Conservation (phyloP, 108 stramenopile genomes). For the Cylindrotheca fusiformis region DNA sequence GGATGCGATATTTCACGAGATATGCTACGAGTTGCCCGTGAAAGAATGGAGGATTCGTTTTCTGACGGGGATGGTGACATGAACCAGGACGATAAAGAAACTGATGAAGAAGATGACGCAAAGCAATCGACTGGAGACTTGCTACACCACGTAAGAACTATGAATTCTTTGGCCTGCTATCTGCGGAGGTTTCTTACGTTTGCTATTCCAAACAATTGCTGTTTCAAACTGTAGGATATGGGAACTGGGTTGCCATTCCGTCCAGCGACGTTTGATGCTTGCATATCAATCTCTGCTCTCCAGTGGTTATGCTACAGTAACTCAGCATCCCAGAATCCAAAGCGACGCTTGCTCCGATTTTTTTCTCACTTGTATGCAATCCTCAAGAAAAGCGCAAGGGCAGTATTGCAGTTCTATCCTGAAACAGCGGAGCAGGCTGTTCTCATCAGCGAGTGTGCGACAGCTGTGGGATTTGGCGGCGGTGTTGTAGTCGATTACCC, state of each 20-base stretch:
- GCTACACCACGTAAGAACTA: conserved; percentile 59
- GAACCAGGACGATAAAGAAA: conserved; percentile 28
- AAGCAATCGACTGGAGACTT: conserved; percentile 70
- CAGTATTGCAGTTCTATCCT: conserved; percentile 99
- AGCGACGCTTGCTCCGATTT: conserved; percentile 88
- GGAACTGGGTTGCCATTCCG: conserved; percentile 98
- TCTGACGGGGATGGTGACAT: conserved; percentile 8
- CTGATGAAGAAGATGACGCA: conserved; percentile 28
- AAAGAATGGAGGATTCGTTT: conserved; percentile 68
- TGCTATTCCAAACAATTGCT: neutral
- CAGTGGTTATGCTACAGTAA: conserved; percentile 99
- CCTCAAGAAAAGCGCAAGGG: conserved; percentile 89
- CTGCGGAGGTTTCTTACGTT: neutral
- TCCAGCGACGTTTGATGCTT: conserved; percentile 98
- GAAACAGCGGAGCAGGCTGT: conserved; percentile 95
- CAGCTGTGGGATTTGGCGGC: conserved; percentile 92
- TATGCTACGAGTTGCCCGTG: conserved; percentile 96
- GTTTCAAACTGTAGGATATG: conserved; percentile 73
- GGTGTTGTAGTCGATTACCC: conserved; percentile 99
- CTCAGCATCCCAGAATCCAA: conserved; percentile 83
- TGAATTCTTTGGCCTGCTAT: neutral
- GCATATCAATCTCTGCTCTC: conserved; percentile 96
- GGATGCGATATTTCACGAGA: conserved; percentile 94
- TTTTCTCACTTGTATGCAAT: conserved; percentile 94
- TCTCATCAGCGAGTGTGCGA: conserved; percentile 92